Percentiles rank a stretch among this genome's conserved stretches.
These are phyloP conservation scores for Allodekkera sacchari DNA, from an alignment of 805 yeast genomes.

Conservation along the genomic window DNA sequence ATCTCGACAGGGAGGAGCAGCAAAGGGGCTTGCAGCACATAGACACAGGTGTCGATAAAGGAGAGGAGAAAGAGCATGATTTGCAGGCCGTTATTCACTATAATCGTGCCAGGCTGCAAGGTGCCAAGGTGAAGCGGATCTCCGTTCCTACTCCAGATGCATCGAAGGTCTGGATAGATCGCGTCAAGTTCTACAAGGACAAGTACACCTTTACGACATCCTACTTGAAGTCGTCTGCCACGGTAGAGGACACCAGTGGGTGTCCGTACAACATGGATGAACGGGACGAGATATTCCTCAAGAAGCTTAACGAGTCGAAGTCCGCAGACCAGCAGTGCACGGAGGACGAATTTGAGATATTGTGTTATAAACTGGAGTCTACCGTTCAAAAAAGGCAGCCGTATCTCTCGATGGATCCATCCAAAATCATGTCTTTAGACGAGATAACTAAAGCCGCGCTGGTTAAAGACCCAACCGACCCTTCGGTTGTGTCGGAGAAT, in stretches of 20 bases:
- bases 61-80: slow-evolving; percentile 96
- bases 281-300: slow-evolving; percentile 63
- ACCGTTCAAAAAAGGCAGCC: slow-evolving; percentile 80
- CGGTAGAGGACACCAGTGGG: slow-evolving; percentile 92
- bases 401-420: slow-evolving; percentile 76
- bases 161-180: slow-evolving; percentile 72
- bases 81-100: slow-evolving; percentile 85
- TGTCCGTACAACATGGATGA: slow-evolving; percentile 88
- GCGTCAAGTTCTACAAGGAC: slow-evolving; percentile 59
- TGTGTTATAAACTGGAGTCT: slow-evolving; percentile 67
- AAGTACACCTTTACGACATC: slow-evolving; percentile 63
- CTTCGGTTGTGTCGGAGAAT: slow-evolving; percentile 48
- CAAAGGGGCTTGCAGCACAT: slow-evolving; percentile 83
- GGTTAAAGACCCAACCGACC: slow-evolving; percentile 37
- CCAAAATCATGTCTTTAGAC: slow-evolving; percentile 58
- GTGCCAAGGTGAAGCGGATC: slow-evolving; percentile 43
- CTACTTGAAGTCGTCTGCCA: slow-evolving; percentile 84
- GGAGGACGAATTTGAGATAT: slow-evolving; percentile 80
- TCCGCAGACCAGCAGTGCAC: slow-evolving; percentile 34
- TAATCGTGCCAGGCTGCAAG: slow-evolving; percentile 56
- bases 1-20: slow-evolving; percentile 65
- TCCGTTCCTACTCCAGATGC: slow-evolving; percentile 98
- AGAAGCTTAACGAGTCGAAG: slow-evolving; percentile 28
- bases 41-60: slow-evolving; percentile 97
- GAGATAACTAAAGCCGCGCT: slow-evolving; percentile 53